Base-by-base conservation (phyloP, 768 basidiomycete genomes). In the Rossbeevera mucosa region DNA sequence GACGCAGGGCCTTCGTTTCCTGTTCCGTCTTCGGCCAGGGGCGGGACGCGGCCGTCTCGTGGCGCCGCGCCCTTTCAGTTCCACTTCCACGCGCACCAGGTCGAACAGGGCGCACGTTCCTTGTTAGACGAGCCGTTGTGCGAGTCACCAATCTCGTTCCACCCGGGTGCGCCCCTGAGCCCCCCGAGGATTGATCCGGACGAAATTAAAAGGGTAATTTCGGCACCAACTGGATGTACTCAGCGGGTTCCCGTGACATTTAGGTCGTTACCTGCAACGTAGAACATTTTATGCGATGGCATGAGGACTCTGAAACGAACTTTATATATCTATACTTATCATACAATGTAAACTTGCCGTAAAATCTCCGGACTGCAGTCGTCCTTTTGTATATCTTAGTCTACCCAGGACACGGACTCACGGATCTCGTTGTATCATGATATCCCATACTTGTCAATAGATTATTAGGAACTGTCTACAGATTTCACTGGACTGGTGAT, bases 121-220 rank as follows among this genome's bases (percentile, higher is more conserved):
- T 53, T 45, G 25, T 53, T 61, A 13, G 50, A 44, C 48, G 31
- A 44, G 29, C 52, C 59, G 0, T 12, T 59, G 3, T 66, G 63
- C n/a, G 64, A 66, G 13, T 64, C 63, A 3, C 63, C 63, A 28
- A 59, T 61, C 5, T 21, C 47, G 55, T 54, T 64, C 13, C 18
- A 20, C 18, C 16, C 36, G 5, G 36, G 36, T 11, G 36, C 18
- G 33, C 8, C 33, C n/a, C 33, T 36, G 36, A 38, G 36, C 36
- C 36, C 36, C 36, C 36, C 5, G 55, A 48, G 14, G 40, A 33
- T 14, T 13, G 36, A 38, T 20, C 36, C 48, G n/a, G 46, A 29
- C 16, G 45, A 36, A 20, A 3, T 31, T 20, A 12, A 33, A 46
- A 38, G 33, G 38, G 25, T 16, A 30, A 16, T 5, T 7, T n/a